Percentiles rank a stretch among this genome's conserved stretches.
These are phyloP conservation scores for Hanseniaspora vineae DNA, from an alignment of 805 yeast genomes.

Conservation along the genomic window DNA sequence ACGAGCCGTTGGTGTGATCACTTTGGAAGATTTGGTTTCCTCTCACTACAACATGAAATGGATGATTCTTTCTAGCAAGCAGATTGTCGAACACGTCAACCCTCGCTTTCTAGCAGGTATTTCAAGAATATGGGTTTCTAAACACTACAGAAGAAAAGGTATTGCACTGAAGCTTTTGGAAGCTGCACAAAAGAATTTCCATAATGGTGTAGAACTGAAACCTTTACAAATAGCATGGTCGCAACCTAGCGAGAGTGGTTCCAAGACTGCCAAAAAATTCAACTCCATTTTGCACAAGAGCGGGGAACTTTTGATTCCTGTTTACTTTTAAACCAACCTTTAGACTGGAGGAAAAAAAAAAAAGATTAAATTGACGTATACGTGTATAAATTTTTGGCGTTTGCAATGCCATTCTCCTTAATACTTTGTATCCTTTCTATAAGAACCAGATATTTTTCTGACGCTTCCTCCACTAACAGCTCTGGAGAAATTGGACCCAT, in stretches of 20 bases:
- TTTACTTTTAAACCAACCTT: conserved; percentile 17
- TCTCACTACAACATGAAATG: conserved; percentile 35
- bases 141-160: conserved; percentile 34
- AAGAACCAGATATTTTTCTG: conserved; percentile 23
- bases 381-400: background rate
- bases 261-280: conserved; percentile 40
- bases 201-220: conserved; percentile 30
- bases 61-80: conserved; percentile 44
- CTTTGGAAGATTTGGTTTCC: conserved; percentile 30
- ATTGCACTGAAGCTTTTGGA: conserved; percentile 35
- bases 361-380: background rate
- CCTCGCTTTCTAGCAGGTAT: conserved; percentile 33
- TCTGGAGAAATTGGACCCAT: conserved; percentile 18
- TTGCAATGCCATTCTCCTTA: background rate
- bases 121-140: conserved; percentile 36
- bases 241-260: conserved; percentile 59
- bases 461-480: conserved; percentile 23
- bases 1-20: conserved; percentile 42
- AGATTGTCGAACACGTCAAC: conserved; percentile 33
- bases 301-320: conserved; percentile 21
- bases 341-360: too few species aligned
- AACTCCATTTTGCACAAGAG: conserved; percentile 40
- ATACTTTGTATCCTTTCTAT: conserved; percentile 4
- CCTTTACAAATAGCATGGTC: conserved; percentile 51
- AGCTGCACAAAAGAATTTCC: conserved; percentile 31